Evolutionary conservation across 2,329 filamentous ascomycete genomes (phyloP).

Genomic region (Alternaria consortialis): DNA sequence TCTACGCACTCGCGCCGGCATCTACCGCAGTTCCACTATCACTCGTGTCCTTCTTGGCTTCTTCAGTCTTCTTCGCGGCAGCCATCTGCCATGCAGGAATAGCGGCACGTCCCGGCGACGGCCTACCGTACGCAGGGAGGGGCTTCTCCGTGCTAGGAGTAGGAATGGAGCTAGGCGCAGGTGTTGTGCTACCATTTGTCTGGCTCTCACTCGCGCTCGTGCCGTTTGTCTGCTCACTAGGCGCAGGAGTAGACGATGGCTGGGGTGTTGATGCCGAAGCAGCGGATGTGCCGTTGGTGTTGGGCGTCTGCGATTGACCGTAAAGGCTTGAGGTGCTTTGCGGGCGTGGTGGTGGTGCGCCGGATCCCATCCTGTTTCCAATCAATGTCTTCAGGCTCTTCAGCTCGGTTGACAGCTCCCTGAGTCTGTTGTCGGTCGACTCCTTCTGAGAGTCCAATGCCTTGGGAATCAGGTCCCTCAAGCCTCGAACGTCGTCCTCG

Average conservation of each 20-base stretch:
- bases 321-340: slow-evolving; percentile 38
- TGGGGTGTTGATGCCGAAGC: slow-evolving; percentile 29
- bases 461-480: slow-evolving; percentile 87
- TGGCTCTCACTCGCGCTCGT: slow-evolving; percentile 30
- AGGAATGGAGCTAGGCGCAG: slow-evolving; percentile 18
- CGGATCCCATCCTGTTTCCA: slow-evolving; percentile 64
- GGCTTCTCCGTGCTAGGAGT: slow-evolving; percentile 43
- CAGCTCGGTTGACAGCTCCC: slow-evolving; percentile 86
- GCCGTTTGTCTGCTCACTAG: slow-evolving; percentile 34
- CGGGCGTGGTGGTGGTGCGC: slow-evolving; percentile 35
- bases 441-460: slow-evolving; percentile 90
- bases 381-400: slow-evolving; percentile 92
- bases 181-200: slow-evolving; percentile 27
- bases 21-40: slow-evolving; percentile 50
- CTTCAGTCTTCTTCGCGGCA: slow-evolving; percentile 57
- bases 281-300: slow-evolving; percentile 38
- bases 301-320: slow-evolving; percentile 33
- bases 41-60: slow-evolving; percentile 54
- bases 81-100: slow-evolving; percentile 66
- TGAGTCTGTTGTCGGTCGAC: slow-evolving; percentile 78
- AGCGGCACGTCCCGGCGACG: slow-evolving; percentile 51
- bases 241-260: slow-evolving; percentile 23
- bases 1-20: slow-evolving; percentile 40
- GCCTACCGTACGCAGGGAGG: slow-evolving; percentile 43
- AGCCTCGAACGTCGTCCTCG: slow-evolving; percentile 81